Evolutionary conservation across 2,329 filamentous ascomycete genomes (phyloP).

Genomic region (Rugonectria rugulosa): DNA sequence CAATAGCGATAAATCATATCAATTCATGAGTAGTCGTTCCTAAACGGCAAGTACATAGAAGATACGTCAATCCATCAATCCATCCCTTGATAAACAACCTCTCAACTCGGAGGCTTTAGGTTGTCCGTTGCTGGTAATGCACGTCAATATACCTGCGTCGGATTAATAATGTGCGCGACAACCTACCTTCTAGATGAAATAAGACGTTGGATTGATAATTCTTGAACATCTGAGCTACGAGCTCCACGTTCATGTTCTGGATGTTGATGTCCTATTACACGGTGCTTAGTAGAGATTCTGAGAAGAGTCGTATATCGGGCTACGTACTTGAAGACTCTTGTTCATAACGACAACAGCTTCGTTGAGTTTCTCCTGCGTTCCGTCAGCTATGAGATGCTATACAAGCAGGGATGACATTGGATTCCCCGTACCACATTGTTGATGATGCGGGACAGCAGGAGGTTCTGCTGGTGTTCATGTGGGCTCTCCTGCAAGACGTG

Average conservation of each 20-base stretch:
- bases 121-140: slow-evolving; percentile 75
- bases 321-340: slow-evolving; percentile 79
- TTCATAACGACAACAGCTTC: slow-evolving; percentile 93
- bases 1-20: slow-evolving; percentile 22
- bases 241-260: slow-evolving; percentile 98
- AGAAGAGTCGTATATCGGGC: neutral
- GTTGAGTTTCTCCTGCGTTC: slow-evolving; percentile 88
- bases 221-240: slow-evolving; percentile 99
- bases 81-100: neutral
- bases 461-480: slow-evolving; percentile 95
- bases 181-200: slow-evolving; percentile 97
- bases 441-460: slow-evolving; percentile 93
- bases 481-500: slow-evolving; percentile 77
- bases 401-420: neutral
- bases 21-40: slow-evolving; percentile 24
- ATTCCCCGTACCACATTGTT: slow-evolving; percentile 83
- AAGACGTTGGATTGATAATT: slow-evolving; percentile 98
- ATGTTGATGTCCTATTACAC: slow-evolving; percentile 86
- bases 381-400: slow-evolving; percentile 8
- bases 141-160: neutral
- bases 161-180: too few species aligned
- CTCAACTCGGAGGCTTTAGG: slow-evolving; percentile 71
- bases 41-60: neutral
- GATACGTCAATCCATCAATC: neutral
- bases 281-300: slow-evolving; percentile 7